Evolutionary conservation across 2,329 filamentous ascomycete species (phyloP).

Genomic region (Alternaria burnsii): DNA sequence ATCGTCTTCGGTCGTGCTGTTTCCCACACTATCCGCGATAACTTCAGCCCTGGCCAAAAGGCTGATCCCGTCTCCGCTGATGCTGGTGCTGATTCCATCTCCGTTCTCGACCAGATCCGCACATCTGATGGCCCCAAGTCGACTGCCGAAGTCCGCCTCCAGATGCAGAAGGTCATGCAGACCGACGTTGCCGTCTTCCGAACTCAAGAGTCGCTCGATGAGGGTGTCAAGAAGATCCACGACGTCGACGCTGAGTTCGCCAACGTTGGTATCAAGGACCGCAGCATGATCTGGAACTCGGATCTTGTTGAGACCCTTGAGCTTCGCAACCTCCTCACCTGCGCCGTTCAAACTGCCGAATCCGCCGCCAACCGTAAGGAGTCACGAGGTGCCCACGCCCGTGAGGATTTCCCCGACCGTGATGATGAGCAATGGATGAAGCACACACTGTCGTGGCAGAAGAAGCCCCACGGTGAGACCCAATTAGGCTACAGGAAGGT

Average conservation of each 20-base stretch:
- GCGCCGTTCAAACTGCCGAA: conserved; percentile 93
- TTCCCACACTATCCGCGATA: conserved; percentile 95
- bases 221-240: conserved; percentile 88
- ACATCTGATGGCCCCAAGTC: conserved; percentile 84
- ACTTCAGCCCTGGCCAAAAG: conserved; percentile 82
- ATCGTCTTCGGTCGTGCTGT: conserved; percentile 98
- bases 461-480: conserved; percentile 85
- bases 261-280: conserved; percentile 93
- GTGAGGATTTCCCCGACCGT: conserved; percentile 95
- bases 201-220: conserved; percentile 90
- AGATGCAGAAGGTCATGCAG: conserved; percentile 99
- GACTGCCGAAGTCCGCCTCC: conserved; percentile 85
- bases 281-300: conserved; percentile 99
- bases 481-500: conserved; percentile 88
- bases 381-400: conserved; percentile 94
- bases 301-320: conserved; percentile 97
- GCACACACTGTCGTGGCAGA: conserved; percentile 97
- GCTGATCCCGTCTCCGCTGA: conserved; percentile 84
- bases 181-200: conserved; percentile 96
- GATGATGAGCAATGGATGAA: conserved; percentile 99
- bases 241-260: conserved; percentile 82
- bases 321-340: conserved; percentile 92
- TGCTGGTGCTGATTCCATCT: conserved; percentile 86
- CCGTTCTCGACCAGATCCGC: conserved; percentile 84
- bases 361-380: conserved; percentile 95